Percentiles rank a stretch among this genome's conserved stretches.
phyloP scores from a whole-genome alignment of 345 rosid species.

The Corchorus olitorius region DNA sequence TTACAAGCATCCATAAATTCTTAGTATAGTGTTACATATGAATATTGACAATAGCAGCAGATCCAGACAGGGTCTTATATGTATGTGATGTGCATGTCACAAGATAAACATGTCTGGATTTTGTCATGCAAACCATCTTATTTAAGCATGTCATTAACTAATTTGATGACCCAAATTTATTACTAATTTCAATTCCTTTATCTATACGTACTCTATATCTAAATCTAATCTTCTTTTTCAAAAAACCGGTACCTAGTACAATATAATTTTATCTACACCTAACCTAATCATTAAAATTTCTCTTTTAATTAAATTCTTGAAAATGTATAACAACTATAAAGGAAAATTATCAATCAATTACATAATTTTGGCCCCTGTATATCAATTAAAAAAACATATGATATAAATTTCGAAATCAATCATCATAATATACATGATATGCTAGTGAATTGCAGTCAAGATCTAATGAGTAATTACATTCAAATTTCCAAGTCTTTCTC shows the following conservation, averaged over 20 bases:
- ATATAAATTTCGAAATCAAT: neutral
- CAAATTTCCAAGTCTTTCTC: neutral
- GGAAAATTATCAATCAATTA: no score
- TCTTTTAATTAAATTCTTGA: neutral
- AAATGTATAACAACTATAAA: no score
- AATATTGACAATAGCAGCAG: no score
- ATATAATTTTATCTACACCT: no score
- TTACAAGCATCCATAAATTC: neutral
- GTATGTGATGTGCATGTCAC: neutral
- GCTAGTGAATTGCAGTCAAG: conserved; percentile 9
- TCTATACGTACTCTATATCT: no score
- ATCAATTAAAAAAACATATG: no score
- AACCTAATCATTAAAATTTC: neutral
- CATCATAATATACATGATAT: neutral
- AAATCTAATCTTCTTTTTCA: neutral
- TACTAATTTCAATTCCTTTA: neutral
- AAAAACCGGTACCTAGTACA: no score
- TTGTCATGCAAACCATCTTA: neutral
- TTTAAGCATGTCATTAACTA: neutral
- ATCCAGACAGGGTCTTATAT: no score
- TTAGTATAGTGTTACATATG: no score
- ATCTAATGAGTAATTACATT: neutral
- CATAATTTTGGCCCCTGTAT: no score
- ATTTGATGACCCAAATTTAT: neutral
- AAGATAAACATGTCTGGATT: no score